Percentiles rank a stretch among this genome's conserved stretches.
Evolutionary conservation across 495 filamentous ascomycete genomes (phyloP).

Genomic region (Halenospora varia): DNA sequence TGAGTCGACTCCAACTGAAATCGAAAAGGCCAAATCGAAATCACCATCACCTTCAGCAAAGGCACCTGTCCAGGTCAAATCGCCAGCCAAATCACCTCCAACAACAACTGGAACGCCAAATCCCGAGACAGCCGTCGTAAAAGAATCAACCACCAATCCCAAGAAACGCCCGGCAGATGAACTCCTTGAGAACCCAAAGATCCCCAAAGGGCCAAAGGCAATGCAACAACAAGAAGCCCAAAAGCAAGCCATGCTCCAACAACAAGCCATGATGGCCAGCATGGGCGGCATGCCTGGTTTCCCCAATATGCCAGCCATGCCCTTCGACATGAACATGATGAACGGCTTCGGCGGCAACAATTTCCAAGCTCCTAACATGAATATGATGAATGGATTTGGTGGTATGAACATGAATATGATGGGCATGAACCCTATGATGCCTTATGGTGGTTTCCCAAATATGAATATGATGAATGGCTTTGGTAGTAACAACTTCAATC

Average conservation of each 20-base stretch:
- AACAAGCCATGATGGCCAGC: conserved; percentile 32
- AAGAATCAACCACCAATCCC: conserved; percentile 26
- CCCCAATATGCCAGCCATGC: conserved; percentile 38
- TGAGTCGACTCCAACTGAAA: conserved; percentile 6
- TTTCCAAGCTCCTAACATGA: conserved; percentile 25
- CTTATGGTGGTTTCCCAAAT: conserved; percentile 38
- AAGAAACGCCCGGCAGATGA: conserved; percentile 86
- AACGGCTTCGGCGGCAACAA: conserved; percentile 18
- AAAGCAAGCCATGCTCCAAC: conserved; percentile 27
- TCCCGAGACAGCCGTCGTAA: conserved; percentile 1
- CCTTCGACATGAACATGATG: conserved; percentile 24
- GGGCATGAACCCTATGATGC: conserved; percentile 17
- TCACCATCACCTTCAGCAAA: conserved; percentile 17
- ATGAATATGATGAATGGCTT: conserved; percentile 42
- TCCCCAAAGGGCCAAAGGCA: conserved; percentile 55
- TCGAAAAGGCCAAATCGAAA: conserved; percentile 15
- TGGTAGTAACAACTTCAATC: conserved; percentile 30
- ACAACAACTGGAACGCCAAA: conserved; percentile 18
- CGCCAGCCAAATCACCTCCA: conserved; percentile 35
- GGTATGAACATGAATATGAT: conserved; percentile 39
- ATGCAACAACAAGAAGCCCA: conserved; percentile 48
- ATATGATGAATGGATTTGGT: conserved; percentile 25
- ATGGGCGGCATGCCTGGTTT: conserved; percentile 37
- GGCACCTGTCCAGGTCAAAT: conserved; percentile 31
- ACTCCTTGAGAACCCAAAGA: conserved; percentile 58